Conservation (phyloP, 495 filamentous ascomycete species). For the Penicillium antarcticum region DNA sequence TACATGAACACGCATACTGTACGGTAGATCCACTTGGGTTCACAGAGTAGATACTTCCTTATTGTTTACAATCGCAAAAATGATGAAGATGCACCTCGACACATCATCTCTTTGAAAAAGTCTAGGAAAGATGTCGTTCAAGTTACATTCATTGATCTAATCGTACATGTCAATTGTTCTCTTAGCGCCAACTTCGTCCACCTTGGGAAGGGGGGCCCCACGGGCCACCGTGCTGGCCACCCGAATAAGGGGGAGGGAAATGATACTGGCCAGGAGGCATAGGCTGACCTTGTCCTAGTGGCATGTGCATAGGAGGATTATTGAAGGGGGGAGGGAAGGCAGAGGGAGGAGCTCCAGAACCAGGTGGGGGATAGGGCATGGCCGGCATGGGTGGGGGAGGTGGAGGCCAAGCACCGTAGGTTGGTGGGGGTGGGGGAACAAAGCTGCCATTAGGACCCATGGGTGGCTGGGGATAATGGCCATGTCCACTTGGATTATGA, state of each 20-base stretch:
- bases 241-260: constrained; percentile 36
- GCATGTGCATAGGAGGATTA: constrained; percentile 16
- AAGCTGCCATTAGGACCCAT: constrained; percentile 13
- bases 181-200: constrained; percentile 26
- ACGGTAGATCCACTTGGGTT: too few species aligned
- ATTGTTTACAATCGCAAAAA: too few species aligned
- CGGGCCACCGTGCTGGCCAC: constrained; percentile 15
- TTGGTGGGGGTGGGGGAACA: constrained; percentile 44
- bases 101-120: too few species aligned
- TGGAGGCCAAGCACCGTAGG: constrained; percentile 52
- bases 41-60: too few species aligned
- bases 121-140: too few species aligned
- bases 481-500: constrained; percentile 23
- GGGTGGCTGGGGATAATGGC: constrained; percentile 3
- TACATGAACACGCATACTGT: too few species aligned
- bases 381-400: constrained; percentile 30
- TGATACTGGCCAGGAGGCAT: constrained; percentile 37
- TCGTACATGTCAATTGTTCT: background rate
- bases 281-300: constrained; percentile 22
- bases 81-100: too few species aligned
- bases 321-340: constrained; percentile 27
- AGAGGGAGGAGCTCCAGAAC: constrained; percentile 15
- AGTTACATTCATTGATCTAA: background rate
- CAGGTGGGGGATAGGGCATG: constrained; percentile 20
- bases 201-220: constrained; percentile 17